Evolutionary conservation across 2,329 filamentous ascomycete genomes (phyloP).

Genomic region (Aschersonia sp.): DNA sequence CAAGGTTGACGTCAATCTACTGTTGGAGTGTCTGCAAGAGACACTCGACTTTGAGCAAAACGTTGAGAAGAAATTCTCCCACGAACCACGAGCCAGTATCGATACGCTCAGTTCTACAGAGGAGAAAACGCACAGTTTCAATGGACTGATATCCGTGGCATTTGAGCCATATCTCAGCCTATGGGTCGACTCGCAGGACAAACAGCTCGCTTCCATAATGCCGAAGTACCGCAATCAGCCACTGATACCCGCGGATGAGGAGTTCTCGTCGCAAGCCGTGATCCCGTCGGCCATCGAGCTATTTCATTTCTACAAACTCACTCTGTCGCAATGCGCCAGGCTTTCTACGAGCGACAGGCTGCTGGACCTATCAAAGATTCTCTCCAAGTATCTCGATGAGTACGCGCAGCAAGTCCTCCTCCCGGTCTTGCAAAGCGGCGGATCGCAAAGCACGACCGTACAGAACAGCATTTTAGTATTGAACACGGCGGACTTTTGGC

Average conservation of each 20-base stretch:
- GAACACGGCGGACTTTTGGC: slow-evolving; percentile 97
- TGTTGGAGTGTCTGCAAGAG: slow-evolving; percentile 82
- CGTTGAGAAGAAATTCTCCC: slow-evolving; percentile 70
- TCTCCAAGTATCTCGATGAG: slow-evolving; percentile 87
- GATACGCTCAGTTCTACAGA: slow-evolving; percentile 76
- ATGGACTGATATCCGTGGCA: slow-evolving; percentile 84
- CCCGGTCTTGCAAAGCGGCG: slow-evolving; percentile 47
- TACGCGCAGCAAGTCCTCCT: slow-evolving; percentile 89
- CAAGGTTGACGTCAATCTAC: slow-evolving; percentile 75
- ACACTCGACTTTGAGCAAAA: slow-evolving; percentile 94
- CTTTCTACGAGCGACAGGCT: slow-evolving; percentile 81
- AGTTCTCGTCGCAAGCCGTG: slow-evolving; percentile 80
- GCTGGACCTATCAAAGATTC: slow-evolving; percentile 67
- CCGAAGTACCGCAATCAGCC: slow-evolving; percentile 78
- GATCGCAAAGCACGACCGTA: slow-evolving; percentile 35
- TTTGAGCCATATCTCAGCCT: slow-evolving; percentile 95
- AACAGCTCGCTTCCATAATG: slow-evolving; percentile 68
- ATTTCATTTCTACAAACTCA: slow-evolving; percentile 92
- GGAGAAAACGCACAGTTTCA: slow-evolving; percentile 63
- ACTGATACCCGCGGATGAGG: slow-evolving; percentile 68
- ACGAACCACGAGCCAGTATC: slow-evolving; percentile 61
- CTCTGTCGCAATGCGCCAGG: slow-evolving; percentile 87
- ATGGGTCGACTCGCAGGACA: slow-evolving; percentile 95
- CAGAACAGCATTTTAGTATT: slow-evolving; percentile 76
- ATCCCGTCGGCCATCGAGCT: slow-evolving; percentile 90